Evolutionary conservation across 1,284 basidiomycete species (phyloP).

Genomic region (Sanghuangporus sanghuang): DNA sequence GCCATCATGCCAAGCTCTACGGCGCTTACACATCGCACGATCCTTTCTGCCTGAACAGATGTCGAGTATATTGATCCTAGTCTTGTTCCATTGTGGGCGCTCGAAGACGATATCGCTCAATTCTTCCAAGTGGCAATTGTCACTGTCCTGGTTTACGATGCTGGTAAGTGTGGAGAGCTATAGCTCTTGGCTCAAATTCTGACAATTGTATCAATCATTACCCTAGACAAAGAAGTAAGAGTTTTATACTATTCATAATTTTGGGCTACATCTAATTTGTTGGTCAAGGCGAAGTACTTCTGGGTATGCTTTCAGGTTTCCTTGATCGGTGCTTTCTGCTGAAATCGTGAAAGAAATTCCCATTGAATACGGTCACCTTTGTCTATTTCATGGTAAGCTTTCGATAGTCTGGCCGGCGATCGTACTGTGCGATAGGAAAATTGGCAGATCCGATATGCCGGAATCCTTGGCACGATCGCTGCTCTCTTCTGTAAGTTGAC

Average conservation of each 20-base stretch:
- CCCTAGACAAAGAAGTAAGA: neutral
- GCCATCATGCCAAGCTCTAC: neutral
- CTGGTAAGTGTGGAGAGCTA: neutral
- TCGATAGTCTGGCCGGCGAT: neutral
- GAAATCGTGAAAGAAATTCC: neutral
- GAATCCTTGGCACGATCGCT: neutral
- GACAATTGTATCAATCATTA: neutral
- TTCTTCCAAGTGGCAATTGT: neutral
- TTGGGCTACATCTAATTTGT: neutral
- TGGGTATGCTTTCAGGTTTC: neutral
- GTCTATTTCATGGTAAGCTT: neutral
- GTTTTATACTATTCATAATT: neutral
- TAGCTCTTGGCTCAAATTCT: neutral
- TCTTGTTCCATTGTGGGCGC: neutral
- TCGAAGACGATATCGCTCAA: too few relatives aligned
- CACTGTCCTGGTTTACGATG: neutral
- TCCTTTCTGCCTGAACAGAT: neutral
- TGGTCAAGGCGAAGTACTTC: neutral
- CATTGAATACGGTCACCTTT: neutral
- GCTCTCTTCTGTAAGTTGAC: neutral
- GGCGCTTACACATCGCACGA: neutral
- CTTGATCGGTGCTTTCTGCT: too few relatives aligned
- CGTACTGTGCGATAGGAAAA: neutral
- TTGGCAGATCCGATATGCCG: neutral
- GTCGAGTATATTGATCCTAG: neutral